A percentile compares a stretch with the other conserved stretches of the same genome.
These are phyloP conservation scores for Solanum pinnatisectum DNA, from an alignment of 257 asterid species.

Conservation along the genomic window DNA sequence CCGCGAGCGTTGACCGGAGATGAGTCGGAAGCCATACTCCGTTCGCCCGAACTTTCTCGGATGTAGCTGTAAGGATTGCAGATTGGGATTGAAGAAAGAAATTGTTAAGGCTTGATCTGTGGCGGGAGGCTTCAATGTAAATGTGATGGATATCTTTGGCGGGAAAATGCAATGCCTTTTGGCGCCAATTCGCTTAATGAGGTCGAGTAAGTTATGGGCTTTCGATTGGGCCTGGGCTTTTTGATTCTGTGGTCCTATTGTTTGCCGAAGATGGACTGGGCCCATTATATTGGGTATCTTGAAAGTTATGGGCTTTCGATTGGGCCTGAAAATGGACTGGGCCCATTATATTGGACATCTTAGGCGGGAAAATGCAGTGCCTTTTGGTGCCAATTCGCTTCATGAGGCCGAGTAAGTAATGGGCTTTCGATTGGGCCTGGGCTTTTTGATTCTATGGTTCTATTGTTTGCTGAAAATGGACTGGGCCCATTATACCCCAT, in stretches of 20 bases:
- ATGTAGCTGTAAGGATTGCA: not conserved
- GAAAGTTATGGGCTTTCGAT: not conserved
- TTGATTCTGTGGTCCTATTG: not conserved
- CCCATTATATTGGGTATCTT: not conserved
- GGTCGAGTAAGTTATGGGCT: not conserved
- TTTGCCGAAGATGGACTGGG: not conserved
- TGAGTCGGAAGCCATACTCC: constrained; percentile 71
- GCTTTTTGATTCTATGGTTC: not conserved
- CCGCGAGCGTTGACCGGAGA: constrained; percentile 40
- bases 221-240: constrained; percentile 4
- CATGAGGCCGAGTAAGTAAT: not conserved
- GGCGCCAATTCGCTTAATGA: constrained; percentile 14
- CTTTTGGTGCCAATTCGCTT: constrained; percentile 18
- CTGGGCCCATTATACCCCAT: not conserved
- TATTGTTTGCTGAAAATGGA: not conserved
- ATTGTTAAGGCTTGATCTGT: not conserved
- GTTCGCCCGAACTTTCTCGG: not conserved
- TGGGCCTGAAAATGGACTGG: not conserved
- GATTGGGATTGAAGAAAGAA: not conserved
- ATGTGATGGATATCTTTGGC: constrained; percentile 14
- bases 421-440: not conserved
- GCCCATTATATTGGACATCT: not conserved
- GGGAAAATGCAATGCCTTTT: constrained; percentile 11
- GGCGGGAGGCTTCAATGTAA: not conserved
- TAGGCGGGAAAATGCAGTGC: constrained; percentile 22